Evolutionary conservation across 2,329 filamentous ascomycete genomes (phyloP).

Genomic region (Cercospora brassicicola): DNA sequence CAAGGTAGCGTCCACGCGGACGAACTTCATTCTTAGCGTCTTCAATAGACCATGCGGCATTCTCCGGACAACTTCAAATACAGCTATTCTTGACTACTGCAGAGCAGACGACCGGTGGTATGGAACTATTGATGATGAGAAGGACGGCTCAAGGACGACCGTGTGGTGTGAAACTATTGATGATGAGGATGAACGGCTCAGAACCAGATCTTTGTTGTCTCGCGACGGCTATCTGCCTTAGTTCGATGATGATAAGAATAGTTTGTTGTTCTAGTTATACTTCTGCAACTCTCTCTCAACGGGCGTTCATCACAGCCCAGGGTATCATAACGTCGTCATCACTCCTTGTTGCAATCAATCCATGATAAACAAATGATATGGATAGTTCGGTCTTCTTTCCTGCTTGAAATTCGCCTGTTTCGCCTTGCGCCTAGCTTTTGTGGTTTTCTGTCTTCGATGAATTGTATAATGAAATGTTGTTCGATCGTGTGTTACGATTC

Average conservation of each 20-base stretch:
- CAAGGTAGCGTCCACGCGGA: background rate
- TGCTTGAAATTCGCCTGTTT: background rate
- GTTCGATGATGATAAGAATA: background rate
- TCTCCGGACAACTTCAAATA: background rate
- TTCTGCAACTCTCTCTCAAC: background rate
- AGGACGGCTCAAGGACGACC: no score
- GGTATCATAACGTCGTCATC: conserved; percentile 18
- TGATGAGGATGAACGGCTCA: background rate
- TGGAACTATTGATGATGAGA: background rate
- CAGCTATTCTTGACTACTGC: background rate
- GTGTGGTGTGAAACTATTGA: background rate
- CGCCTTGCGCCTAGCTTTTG: background rate
- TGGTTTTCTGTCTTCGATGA: background rate
- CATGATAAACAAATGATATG: background rate
- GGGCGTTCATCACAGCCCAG: conserved; percentile 1
- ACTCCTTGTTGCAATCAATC: background rate
- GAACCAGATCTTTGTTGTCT: background rate
- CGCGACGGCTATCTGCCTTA: background rate
- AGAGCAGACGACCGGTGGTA: background rate
- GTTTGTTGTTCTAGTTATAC: background rate
- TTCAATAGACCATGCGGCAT: background rate
- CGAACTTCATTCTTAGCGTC: background rate
- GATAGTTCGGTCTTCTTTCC: background rate
- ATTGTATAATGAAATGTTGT: background rate
- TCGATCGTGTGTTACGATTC: background rate